A percentile compares a stretch with the other conserved stretches of the same genome.
Evolutionary conservation across 1,284 basidiomycete species (phyloP).

Genomic region (Puccinia coronata): DNA sequence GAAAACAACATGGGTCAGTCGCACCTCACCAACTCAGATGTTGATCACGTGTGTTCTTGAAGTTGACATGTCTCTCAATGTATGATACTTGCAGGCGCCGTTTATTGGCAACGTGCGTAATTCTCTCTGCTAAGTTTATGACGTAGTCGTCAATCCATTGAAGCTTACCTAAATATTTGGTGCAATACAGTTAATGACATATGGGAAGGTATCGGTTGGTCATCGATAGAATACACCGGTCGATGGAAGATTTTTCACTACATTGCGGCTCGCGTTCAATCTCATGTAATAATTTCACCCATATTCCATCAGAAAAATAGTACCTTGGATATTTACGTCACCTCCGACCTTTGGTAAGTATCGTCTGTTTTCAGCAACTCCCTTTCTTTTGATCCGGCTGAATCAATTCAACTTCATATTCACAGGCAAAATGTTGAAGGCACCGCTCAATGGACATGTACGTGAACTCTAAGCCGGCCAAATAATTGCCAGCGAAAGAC

Average conservation of each 20-base stretch:
- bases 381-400: too few species aligned
- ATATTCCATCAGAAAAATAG: constrained; percentile 64
- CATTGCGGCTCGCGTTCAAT: constrained; percentile 62
- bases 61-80: constrained; percentile 10
- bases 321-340: constrained; percentile 64
- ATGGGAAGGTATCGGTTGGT: constrained; percentile 69
- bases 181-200: constrained; percentile 67
- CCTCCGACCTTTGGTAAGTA: constrained; percentile 62
- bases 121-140: neutral
- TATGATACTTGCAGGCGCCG: constrained; percentile 45
- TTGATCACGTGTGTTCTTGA: too few species aligned
- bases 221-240: constrained; percentile 67
- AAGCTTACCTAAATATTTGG: too few species aligned
- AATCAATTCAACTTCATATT: neutral
- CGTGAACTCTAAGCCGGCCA: neutral
- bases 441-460: constrained; percentile 64
- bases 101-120: constrained; percentile 54
- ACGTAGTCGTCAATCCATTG: too few species aligned
- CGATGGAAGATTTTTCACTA: constrained; percentile 69
- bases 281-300: constrained; percentile 64
- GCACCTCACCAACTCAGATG: too few species aligned
- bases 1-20: constrained; percentile 68
- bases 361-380: neutral
- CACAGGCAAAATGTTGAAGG: constrained; percentile 62
- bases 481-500: neutral